A percentile compares a stretch with the other conserved stretches of the same genome.
These are phyloP conservation scores for Mortierella sp. DNA, from an alignment of 371 early-diverging fungal species.

Conservation along the genomic window DNA sequence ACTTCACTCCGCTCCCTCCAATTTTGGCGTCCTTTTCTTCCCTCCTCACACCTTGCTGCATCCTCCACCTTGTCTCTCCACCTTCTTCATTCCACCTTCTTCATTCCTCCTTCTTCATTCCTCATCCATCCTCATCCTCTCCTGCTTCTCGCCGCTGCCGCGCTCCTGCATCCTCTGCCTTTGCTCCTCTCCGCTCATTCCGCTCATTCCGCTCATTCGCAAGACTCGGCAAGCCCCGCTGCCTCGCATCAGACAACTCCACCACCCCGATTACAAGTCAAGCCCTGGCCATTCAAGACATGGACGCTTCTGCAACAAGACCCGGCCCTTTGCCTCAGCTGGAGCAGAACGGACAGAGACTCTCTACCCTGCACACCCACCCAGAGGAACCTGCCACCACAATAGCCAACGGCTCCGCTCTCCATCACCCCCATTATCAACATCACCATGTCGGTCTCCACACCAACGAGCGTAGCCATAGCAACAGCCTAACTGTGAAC, in stretches of 20 bases:
- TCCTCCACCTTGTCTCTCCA: neutral
- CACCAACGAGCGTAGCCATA: neutral
- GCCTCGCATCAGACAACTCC: neutral
- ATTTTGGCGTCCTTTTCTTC: neutral
- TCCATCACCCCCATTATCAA: neutral
- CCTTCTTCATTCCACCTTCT: neutral
- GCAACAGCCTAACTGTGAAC: neutral
- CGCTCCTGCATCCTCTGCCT: neutral
- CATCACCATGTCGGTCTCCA: neutral
- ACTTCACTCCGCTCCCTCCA: constrained; percentile 13
- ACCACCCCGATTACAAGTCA: no score
- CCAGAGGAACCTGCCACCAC: neutral
- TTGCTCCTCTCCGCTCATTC: neutral
- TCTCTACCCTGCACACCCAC: neutral
- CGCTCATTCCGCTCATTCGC: neutral
- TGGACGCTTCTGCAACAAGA: constrained; percentile 4
- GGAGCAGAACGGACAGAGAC: constrained; percentile 15
- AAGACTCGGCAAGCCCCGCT: neutral
- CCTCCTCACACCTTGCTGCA: neutral
- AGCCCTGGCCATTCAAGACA: constrained; percentile 1
- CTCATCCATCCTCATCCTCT: neutral
- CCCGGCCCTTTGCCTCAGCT: neutral
- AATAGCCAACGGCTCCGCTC: neutral
- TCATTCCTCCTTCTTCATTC: neutral
- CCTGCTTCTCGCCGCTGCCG: constrained; percentile 1